Conservation (phyloP, 768 basidiomycete species). For the Tylopilus plumbeoviolaceoides region DNA sequence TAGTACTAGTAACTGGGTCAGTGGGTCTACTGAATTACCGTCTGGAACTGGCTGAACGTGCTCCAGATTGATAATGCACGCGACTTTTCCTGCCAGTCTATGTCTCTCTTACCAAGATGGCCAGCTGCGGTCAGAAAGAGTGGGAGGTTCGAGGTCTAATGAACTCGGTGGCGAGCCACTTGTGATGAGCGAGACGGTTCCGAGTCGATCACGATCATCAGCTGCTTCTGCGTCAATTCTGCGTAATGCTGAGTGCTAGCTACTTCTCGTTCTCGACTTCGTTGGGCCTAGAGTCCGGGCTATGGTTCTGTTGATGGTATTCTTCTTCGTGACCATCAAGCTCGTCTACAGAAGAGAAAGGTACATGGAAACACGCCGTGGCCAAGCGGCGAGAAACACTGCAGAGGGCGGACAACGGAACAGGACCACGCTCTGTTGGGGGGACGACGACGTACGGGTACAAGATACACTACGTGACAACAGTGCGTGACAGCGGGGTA, state of each 20-base stretch:
- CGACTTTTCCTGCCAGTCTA: background rate
- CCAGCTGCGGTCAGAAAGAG: background rate
- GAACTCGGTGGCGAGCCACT: background rate
- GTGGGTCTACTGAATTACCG: background rate
- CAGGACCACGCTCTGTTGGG: too few relatives aligned
- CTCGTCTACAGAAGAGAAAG: too few relatives aligned
- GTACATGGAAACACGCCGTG: too few relatives aligned
- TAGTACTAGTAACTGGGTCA: background rate
- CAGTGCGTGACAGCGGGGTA: too few relatives aligned
- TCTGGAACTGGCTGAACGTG: background rate
- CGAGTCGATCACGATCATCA: background rate
- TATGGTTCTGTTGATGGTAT: background rate
- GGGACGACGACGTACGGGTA: too few relatives aligned
- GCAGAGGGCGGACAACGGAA: too few relatives aligned
- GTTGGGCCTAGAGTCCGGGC: background rate
- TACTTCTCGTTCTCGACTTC: background rate
- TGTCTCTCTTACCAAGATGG: background rate
- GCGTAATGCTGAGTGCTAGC: background rate
- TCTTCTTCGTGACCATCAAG: too few relatives aligned
- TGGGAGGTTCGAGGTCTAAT: background rate
- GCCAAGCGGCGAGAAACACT: too few relatives aligned
- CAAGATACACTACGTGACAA: too few relatives aligned
- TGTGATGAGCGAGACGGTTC: slow-evolving; percentile 5
- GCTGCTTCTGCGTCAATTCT: too few relatives aligned
- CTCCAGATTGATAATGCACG: background rate